These are phyloP conservation scores for Ganoderma leucocontextum DNA, from an alignment of 1,284 basidiomycete species.

Conservation along the genomic window DNA sequence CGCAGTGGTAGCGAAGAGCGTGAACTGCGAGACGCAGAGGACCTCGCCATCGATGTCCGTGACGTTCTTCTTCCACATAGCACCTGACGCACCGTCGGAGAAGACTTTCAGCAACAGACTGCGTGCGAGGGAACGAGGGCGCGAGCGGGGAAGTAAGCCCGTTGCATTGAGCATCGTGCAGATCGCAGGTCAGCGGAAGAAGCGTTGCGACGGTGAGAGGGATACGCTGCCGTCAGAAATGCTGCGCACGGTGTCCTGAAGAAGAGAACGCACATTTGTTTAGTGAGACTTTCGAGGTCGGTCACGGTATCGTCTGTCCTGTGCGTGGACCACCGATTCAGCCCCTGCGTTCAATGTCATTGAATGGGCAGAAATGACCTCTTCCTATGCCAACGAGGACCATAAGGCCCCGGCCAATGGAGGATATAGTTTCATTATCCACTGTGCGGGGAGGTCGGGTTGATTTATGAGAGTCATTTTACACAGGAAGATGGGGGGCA, in stretches of 20 bases:
- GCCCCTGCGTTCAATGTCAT: conserved; percentile 23
- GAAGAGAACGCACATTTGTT: conserved; percentile 72
- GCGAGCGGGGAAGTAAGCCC: conserved; percentile 8
- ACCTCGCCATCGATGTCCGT: conserved; percentile 88
- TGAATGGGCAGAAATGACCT: conserved; percentile 55
- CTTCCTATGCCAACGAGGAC: conserved; percentile 87
- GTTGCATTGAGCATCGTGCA: conserved; percentile 3
- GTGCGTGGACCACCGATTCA: conserved; percentile 31
- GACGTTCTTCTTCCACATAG: conserved; percentile 86
- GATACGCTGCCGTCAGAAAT: background rate
- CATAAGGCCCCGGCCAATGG: conserved; percentile 85
- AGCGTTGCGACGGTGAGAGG: background rate
- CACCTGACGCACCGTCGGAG: conserved; percentile 59
- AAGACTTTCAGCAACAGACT: conserved; percentile 81
- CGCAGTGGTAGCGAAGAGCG: conserved; percentile 84
- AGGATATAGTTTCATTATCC: conserved; percentile 75
- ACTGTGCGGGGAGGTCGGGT: conserved; percentile 51
- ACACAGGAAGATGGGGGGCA: conserved; percentile 13
- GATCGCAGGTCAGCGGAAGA: conserved; percentile 7
- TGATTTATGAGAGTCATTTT: conserved; percentile 4
- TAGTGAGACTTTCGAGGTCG: conserved; percentile 76
- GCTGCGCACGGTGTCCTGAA: background rate
- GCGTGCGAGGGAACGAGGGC: conserved; percentile 16
- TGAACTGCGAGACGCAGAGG: conserved; percentile 93
- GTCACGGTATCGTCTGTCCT: conserved; percentile 77